These are phyloP conservation scores for Schwanniomyces vanrijiae DNA, from an alignment of 805 yeast species.

Conservation along the genomic window DNA sequence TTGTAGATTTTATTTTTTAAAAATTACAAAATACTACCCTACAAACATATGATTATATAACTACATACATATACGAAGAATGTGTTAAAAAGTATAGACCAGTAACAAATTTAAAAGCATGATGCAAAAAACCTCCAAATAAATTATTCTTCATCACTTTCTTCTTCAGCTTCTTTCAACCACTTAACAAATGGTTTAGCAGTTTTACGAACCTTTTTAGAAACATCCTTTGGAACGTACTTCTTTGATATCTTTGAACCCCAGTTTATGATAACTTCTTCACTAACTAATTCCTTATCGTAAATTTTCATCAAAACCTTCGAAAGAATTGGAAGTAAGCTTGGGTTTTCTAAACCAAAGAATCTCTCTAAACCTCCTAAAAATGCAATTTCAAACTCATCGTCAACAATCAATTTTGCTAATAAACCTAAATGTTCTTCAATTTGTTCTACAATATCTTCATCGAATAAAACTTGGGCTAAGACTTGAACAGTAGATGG, in stretches of 20 bases:
- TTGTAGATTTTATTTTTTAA: neutral
- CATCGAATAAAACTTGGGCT: slow-evolving; percentile 86
- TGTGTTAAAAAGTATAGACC: neutral
- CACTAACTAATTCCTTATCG: slow-evolving; percentile 80
- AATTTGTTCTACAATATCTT: slow-evolving; percentile 70
- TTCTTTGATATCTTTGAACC: slow-evolving; percentile 91
- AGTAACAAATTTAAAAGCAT: neutral
- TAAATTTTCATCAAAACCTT: slow-evolving; percentile 79
- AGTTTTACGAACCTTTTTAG: slow-evolving; percentile 92
- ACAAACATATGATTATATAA: neutral
- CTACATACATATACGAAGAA: neutral
- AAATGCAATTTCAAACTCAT: slow-evolving; percentile 79
- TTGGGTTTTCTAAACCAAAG: slow-evolving; percentile 76
- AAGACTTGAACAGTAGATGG: slow-evolving; percentile 85
- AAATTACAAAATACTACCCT: neutral
- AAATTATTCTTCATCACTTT: slow-evolving; percentile 60
- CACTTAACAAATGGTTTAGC: slow-evolving; percentile 95
- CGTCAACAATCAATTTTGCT: slow-evolving; percentile 64
- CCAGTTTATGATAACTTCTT: slow-evolving; percentile 79
- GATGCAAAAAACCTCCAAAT: neutral
- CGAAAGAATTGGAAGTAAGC: slow-evolving; percentile 68
- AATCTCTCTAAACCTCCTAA: slow-evolving; percentile 96
- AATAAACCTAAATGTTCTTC: slow-evolving; percentile 80
- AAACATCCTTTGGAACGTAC: slow-evolving; percentile 86
- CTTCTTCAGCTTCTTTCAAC: slow-evolving; percentile 93